phyloP scores from a whole-genome alignment of 2,329 filamentous ascomycete species.

The Scytalidium lignicola region DNA sequence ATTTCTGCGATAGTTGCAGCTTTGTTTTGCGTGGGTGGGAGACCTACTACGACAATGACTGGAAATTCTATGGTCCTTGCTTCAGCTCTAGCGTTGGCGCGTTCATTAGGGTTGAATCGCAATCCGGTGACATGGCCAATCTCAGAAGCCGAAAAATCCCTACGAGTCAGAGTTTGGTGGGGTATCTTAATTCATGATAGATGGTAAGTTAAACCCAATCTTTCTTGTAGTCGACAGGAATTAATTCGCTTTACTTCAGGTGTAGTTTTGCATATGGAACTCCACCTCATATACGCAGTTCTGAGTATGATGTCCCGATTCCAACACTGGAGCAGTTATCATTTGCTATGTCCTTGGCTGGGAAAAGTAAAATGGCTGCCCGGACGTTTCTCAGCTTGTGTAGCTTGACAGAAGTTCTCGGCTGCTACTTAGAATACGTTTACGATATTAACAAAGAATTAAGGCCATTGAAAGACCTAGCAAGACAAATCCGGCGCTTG shows the following conservation, averaged over 20 bases:
- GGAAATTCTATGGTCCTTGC: conserved; percentile 49
- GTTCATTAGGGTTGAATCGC: conserved; percentile 50
- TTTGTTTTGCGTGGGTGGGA: conserved; percentile 53
- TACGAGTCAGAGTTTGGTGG: conserved; percentile 54
- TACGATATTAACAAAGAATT: conserved; percentile 8
- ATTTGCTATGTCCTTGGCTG: neutral
- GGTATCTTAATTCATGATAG: conserved; percentile 47
- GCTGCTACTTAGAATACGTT: conserved; percentile 13
- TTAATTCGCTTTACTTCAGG: conserved; percentile 7
- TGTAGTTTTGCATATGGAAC: conserved; percentile 20
- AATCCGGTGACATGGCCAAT: conserved; percentile 49
- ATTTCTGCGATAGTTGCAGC: conserved; percentile 53
- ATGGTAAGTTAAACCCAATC: conserved; percentile 35
- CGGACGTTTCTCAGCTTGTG: conserved; percentile 16
- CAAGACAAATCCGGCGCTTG: conserved; percentile 9
- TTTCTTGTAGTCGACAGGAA: neutral
- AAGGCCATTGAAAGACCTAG: neutral
- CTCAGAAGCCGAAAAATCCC: conserved; percentile 41
- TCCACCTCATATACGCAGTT: conserved; percentile 12
- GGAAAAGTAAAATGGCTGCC: conserved; percentile 2
- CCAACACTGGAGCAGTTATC: conserved; percentile 11
- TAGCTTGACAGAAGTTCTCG: conserved; percentile 14
- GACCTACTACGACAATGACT: conserved; percentile 55
- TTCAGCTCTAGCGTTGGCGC: conserved; percentile 44
- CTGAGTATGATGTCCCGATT: conserved; percentile 17